Evolutionary conservation across 2,329 filamentous ascomycete species (phyloP), one percentile per base, ranked within the genome.

Genomic region (Kalaharituber pfeilii): DNA sequence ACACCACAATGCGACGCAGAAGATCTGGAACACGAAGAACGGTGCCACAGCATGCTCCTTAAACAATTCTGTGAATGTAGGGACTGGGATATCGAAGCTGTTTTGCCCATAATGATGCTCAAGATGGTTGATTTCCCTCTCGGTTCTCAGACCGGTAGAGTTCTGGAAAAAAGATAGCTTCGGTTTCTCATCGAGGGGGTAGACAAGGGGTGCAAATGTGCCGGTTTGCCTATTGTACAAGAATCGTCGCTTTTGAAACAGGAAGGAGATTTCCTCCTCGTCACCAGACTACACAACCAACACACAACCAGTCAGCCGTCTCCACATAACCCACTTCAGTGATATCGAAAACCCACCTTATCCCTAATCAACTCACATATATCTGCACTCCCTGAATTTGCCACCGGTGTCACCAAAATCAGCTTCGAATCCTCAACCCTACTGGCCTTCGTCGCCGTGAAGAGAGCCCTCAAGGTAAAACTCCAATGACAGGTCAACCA

Each of bases 401-500:
- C 82, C 52, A 86, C 72, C 30, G 91, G 91, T 39, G 94, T 79
- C 61, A 98, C 81, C 72, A 95, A 96, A 75, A 98, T 94, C 63
- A 94, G 74, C 64, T 81, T 71, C 15, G 91, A 89, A 63, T 82
- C 78, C 52, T 82, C 73, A 30, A 96, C 73, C 27, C 58, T 56
- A 5, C 58, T 60, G 53, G 82, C 84, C 61, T 75, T 77, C 53
- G 75, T 81, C 1, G 88, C 79, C 11, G 84, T 96, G 69, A 96
- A 94, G 57, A 81, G 70, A 22, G 82, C 83, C 65, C 81, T 79
- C 59, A 96, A 73, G 66, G 88, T 81, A 67, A 98, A 86, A 66
- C 86, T 96, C 91, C 91, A 98, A 72, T 96, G 86, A 49, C 91
- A 98, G 72, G 84, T 89, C 58, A 98, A 76, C 89, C 91, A 98